Percentiles rank a stretch among this genome's conserved stretches.
phyloP scores from a whole-genome alignment of 352 stramenopile species.

The Hyaloperonospora brassicae region DNA sequence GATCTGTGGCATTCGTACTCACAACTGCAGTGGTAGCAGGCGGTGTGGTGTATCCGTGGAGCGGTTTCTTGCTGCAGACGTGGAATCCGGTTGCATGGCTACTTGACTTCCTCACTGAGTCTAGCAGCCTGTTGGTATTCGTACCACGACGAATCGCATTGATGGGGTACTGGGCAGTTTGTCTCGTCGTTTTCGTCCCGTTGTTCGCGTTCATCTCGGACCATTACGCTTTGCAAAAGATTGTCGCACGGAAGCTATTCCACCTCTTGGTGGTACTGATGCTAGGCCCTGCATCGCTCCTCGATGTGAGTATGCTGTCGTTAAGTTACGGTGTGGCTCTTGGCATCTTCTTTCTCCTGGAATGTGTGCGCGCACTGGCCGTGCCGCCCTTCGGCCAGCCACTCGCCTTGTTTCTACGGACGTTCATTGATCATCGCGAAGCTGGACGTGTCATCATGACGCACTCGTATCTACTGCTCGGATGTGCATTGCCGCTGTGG shows the following conservation, averaged over 20 bases:
- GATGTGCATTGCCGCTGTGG: constrained; percentile 69
- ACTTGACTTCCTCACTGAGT: constrained; percentile 35
- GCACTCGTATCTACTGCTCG: constrained; percentile 71
- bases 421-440: constrained; percentile 74
- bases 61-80: constrained; percentile 50
- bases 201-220: constrained; percentile 36
- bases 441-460: constrained; percentile 59
- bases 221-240: constrained; percentile 42
- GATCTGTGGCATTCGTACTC: constrained; percentile 27
- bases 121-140: constrained; percentile 4
- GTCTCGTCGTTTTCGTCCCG: constrained; percentile 48
- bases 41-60: constrained; percentile 52
- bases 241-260: constrained; percentile 75
- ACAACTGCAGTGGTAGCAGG: constrained; percentile 27
- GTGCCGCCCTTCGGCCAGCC: constrained; percentile 43
- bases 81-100: constrained; percentile 59
- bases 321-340: constrained; percentile 77
- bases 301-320: constrained; percentile 47
- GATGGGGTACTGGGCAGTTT: constrained; percentile 48
- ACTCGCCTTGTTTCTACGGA: constrained; percentile 54
- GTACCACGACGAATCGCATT: constrained; percentile 28
- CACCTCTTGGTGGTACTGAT: constrained; percentile 73
- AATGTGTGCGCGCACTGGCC: constrained; percentile 56
- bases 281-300: constrained; percentile 58
- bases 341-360: constrained; percentile 55